Conservation (phyloP, 305 asterid species). For the Rubia occidens region DNA sequence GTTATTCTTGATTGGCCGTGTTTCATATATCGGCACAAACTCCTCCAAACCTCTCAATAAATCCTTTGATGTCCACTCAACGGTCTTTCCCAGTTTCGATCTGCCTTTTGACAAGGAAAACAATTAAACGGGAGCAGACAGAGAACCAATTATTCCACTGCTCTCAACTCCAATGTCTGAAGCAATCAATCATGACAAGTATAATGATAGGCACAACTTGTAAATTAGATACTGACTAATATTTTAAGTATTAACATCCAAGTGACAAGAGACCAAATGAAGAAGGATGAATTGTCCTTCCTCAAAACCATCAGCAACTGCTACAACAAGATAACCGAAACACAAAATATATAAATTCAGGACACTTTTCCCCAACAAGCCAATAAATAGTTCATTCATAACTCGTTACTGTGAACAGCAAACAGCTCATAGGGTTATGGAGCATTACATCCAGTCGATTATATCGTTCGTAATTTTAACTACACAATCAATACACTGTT, state of each 20-base stretch:
- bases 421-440: not conserved
- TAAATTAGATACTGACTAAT: too few relatives aligned
- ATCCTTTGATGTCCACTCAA: slow-evolving; percentile 87
- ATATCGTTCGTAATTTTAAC: not conserved
- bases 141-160: slow-evolving; percentile 14
- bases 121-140: slow-evolving; percentile 34
- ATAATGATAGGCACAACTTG: not conserved
- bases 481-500: not conserved
- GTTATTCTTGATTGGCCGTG: slow-evolving; percentile 80
- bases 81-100: slow-evolving; percentile 84
- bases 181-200: not conserved
- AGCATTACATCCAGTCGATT: not conserved
- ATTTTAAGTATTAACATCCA: not conserved
- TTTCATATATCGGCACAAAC: slow-evolving; percentile 81
- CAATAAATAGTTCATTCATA: not conserved
- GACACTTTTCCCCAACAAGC: not conserved
- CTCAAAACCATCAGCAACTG: not conserved
- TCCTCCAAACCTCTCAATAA: slow-evolving; percentile 75
- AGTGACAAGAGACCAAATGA: not conserved
- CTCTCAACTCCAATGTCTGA: not conserved
- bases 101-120: slow-evolving; percentile 95
- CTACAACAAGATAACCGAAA: not conserved
- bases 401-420: not conserved
- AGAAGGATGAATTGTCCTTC: not conserved
- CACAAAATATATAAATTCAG: not conserved